phyloP scores from a whole-genome alignment of 495 filamentous ascomycete genomes.

The Talaromyces stipitatus region DNA sequence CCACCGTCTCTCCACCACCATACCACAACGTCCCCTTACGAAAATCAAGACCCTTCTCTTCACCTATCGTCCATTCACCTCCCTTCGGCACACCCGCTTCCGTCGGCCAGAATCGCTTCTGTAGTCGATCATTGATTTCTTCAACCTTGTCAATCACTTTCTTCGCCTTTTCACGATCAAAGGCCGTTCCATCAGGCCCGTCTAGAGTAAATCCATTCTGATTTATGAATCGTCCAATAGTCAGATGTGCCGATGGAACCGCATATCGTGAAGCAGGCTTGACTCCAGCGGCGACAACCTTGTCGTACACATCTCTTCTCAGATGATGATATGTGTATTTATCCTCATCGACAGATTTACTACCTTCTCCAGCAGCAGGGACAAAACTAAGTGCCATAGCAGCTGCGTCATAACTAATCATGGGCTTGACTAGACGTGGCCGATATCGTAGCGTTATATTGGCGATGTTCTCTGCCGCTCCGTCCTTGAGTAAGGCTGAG shows the following conservation, averaged over 20 bases:
- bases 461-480: slow-evolving; percentile 45
- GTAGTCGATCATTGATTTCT: slow-evolving; percentile 64
- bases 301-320: slow-evolving; percentile 63
- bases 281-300: slow-evolving; percentile 50
- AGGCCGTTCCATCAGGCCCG: slow-evolving; percentile 11
- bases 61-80: slow-evolving; percentile 65
- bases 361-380: slow-evolving; percentile 56
- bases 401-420: slow-evolving; percentile 75
- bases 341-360: slow-evolving; percentile 33
- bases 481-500: slow-evolving; percentile 36
- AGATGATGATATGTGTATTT: slow-evolving; percentile 86
- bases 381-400: slow-evolving; percentile 82
- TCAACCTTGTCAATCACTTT: slow-evolving; percentile 61
- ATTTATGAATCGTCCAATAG: slow-evolving; percentile 70
- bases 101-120: slow-evolving; percentile 57
- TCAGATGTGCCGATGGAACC: slow-evolving; percentile 82
- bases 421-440: slow-evolving; percentile 69
- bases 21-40: slow-evolving; percentile 73
- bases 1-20: slow-evolving; percentile 61
- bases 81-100: slow-evolving; percentile 34
- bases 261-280: slow-evolving; percentile 67
- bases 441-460: slow-evolving; percentile 55
- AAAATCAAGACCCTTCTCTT: slow-evolving; percentile 66
- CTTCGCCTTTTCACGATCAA: slow-evolving; percentile 40
- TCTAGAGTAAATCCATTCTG: slow-evolving; percentile 37